phyloP scores from a whole-genome alignment of 1,284 basidiomycete genomes.

The Apiotrichum laibachii region DNA sequence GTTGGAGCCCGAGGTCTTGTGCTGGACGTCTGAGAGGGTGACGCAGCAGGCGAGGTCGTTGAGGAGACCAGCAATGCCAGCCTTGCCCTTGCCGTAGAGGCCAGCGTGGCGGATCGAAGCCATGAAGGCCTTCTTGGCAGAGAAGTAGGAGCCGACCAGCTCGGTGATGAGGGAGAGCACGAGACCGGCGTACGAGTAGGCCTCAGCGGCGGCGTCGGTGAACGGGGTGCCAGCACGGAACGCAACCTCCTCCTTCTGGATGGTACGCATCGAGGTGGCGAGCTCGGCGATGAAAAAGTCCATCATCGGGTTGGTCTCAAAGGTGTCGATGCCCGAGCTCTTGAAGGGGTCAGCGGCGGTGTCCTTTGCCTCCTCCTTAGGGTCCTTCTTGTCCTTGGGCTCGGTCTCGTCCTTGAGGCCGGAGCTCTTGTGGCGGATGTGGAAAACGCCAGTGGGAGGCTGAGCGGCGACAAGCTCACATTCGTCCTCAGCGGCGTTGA shows the following conservation, averaged over 20 bases:
- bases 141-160: constrained; percentile 85
- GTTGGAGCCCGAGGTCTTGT: constrained; percentile 11
- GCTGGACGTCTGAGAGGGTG: constrained; percentile 54
- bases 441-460: constrained; percentile 57
- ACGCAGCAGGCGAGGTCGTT: constrained; percentile 74
- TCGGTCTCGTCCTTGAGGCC: constrained; percentile 17
- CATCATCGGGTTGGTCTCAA: constrained; percentile 29
- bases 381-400: constrained; percentile 10
- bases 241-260: constrained; percentile 18
- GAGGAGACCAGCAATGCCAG: constrained; percentile 57
- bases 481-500: constrained; percentile 67
- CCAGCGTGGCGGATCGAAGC: constrained; percentile 65
- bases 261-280: constrained; percentile 16
- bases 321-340: constrained; percentile 16
- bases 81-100: constrained; percentile 36
- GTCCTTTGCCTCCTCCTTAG: constrained; percentile 10
- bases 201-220: constrained; percentile 9
- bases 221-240: constrained; percentile 11
- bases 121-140: constrained; percentile 84
- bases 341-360: constrained; percentile 56
- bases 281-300: constrained; percentile 38
- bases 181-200: constrained; percentile 67
- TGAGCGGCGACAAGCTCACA: constrained; percentile 71
- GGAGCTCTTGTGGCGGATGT: constrained; percentile 62
- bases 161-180: constrained; percentile 90